Evolutionary conservation across 176 grass and related monocot genomes (phyloP), one percentile per base, ranked within the genome.

Genomic region (Hsuehochloa calcarea): DNA sequence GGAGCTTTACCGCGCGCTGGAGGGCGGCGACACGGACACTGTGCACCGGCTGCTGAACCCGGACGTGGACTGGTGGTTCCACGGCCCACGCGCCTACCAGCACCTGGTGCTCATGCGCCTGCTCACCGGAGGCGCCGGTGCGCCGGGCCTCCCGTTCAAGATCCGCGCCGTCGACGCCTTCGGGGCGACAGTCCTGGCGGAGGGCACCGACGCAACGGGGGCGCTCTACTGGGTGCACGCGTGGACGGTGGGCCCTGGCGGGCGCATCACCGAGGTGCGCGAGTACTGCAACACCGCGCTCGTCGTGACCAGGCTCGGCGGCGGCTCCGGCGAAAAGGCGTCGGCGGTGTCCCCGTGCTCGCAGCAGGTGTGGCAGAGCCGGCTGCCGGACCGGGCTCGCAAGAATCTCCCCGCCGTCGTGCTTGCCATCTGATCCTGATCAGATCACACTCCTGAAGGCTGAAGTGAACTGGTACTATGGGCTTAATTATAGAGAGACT

Each of bases 41-140:
- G 87, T 93, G 56, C 81, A 86, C 74, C 77, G 49, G 20, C 92
- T 93, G 51, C 90, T 97, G 65, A 90, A 84, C 60, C 84, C 90
- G 13, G 95, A 97, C 90, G 79, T 97, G 50, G 95, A 97, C 84
- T 97, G 95, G 95, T 83, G 95, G 88, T 94, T 97, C 92, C 95
- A 94, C 75, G 92, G 95, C 29, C 95, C 95, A 8, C 90, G 88
- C 15, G 81, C 87, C 63, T 88, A 91, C 78, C 95, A 97, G 69
- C 92, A 92, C 66, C 77, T 89, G 3, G 82, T 81, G 51, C 87
- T 97, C 86, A 94, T 91, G 90, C 84, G 90, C 74, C 92, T 94
- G 29, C 92, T 97, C 62, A 94, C 95, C 16, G 90, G 92, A 70
- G 15, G 13, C 58, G 73, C 9, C 75, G 56, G 23, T 19, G 51